Conservation (phyloP, 805 yeast genomes). For the Teunomyces gatunensis region DNA sequence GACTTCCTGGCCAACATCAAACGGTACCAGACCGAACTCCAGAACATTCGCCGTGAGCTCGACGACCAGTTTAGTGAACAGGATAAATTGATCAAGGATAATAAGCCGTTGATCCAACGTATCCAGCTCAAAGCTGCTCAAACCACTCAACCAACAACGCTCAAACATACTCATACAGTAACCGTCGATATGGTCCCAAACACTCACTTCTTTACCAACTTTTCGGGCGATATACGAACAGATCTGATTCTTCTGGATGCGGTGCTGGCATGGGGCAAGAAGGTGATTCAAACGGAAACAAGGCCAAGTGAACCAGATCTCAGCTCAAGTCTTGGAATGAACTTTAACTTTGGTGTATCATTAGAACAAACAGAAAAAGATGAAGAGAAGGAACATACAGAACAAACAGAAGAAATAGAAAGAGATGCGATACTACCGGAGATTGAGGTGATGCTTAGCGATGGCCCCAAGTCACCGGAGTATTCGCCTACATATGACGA, state of each 20-base stretch:
- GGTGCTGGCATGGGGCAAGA: constrained; percentile 22
- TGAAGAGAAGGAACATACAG: too few relatives aligned
- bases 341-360: constrained; percentile 11
- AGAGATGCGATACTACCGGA: constrained; percentile 1
- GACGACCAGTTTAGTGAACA: constrained; percentile 26
- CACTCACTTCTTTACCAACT: constrained; percentile 11
- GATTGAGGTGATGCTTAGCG: not conserved
- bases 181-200: constrained; percentile 15
- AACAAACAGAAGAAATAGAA: not conserved
- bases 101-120: constrained; percentile 4
- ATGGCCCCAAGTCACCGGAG: not conserved
- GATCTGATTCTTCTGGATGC: constrained; percentile 10
- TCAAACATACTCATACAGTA: constrained; percentile 6
- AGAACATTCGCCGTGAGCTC: constrained; percentile 19
- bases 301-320: not conserved
- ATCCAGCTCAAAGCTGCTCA: not conserved
- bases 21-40: constrained; percentile 21
- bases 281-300: constrained; percentile 6
- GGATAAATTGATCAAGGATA: constrained; percentile 13
- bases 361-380: not conserved
- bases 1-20: constrained; percentile 25
- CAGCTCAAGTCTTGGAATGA: constrained; percentile 21
- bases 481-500: not conserved
- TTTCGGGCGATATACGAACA: constrained; percentile 10
- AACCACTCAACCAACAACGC: too few relatives aligned